A percentile compares a stretch with the other conserved stretches of the same genome.
Evolutionary conservation across 140 eudicot species (phyloP).

Genomic region (Ambrosia hybrid): DNA sequence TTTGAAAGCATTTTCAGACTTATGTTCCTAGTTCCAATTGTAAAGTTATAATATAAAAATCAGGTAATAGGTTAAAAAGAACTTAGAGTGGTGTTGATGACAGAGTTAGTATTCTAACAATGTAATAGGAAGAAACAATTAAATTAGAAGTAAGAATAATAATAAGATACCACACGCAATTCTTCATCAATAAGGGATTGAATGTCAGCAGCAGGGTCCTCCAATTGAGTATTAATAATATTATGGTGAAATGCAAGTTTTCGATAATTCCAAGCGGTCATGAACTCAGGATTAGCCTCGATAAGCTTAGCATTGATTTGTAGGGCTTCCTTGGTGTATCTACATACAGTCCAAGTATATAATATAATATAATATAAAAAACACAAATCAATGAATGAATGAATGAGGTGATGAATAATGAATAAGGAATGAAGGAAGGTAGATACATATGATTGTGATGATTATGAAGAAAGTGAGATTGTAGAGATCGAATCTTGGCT

Average conservation of each 20-base stretch:
- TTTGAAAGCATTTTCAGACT: neutral
- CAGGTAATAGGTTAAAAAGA: too few species aligned
- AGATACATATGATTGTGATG: constrained; percentile 65
- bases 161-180: constrained; percentile 50
- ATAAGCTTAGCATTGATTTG: constrained; percentile 63
- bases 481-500: constrained; percentile 61
- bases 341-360: constrained; percentile 12
- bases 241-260: constrained; percentile 61
- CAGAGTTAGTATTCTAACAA: too few species aligned
- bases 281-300: constrained; percentile 73
- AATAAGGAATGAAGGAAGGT: neutral
- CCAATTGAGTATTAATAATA: constrained; percentile 24
- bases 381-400: constrained; percentile 7
- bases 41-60: too few species aligned
- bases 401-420: neutral
- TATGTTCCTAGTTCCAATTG: too few species aligned
- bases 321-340: constrained; percentile 82
- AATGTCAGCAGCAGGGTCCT: constrained; percentile 40
- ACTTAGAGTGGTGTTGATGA: too few species aligned
- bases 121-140: too few species aligned
- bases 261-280: constrained; percentile 88
- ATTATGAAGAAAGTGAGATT: constrained; percentile 67
- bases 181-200: constrained; percentile 62
- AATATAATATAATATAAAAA: too few species aligned
- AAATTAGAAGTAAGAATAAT: too few species aligned